Evolutionary conservation across 495 filamentous ascomycete species (phyloP), one percentile per base, ranked within the genome.

Genomic region (Rusavskia elegans): DNA sequence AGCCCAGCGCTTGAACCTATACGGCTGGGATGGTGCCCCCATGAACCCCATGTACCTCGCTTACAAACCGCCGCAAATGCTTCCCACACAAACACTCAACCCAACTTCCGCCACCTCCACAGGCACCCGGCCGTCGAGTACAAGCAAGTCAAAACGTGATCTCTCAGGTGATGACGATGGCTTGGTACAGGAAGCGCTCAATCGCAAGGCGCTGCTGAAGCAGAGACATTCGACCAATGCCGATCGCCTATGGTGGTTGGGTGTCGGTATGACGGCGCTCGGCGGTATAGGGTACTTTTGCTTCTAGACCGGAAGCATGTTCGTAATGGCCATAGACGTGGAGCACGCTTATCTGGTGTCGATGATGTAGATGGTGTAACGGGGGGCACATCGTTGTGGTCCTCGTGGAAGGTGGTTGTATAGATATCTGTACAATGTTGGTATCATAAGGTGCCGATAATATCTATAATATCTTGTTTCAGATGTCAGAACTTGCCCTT

Each of bases 1-100:
- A 30, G 67, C 80, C 56, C 67, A 69, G 50, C 79, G 85, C 25
- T 77, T 89, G 17, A 76, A 86, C 56, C 71, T 89, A 21, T 79
- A 72, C 58, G 61, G 69, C 51, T 79, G 75, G 52, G 81, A 85
- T 60, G 84, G 83, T 48, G 63, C 77, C 1, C 81, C 82, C 25
- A 69, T 86, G 67, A 76, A 84, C 48, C 83, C 84, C 5, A 77
- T 89, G 77, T 89, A 81, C 61, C 72, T 87, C 46, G 78, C 73
- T 58, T 80, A 77, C 59, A 72, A 63, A 10, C 80, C 83, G 8
- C 85, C 85, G 1, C 69, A 80, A 61, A 89, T 89, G 83, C 76
- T 88, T 8, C 84, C 85, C 3, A 85, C 84, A 3, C 65, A 68
- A 36, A 85, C 80, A 0, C 63, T 89, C 56, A 83, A 85, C 59